A percentile compares a stretch with the other conserved stretches of the same genome.
These are phyloP conservation scores for Lactarius sp. DNA, from an alignment of 768 basidiomycete genomes.

Conservation along the genomic window DNA sequence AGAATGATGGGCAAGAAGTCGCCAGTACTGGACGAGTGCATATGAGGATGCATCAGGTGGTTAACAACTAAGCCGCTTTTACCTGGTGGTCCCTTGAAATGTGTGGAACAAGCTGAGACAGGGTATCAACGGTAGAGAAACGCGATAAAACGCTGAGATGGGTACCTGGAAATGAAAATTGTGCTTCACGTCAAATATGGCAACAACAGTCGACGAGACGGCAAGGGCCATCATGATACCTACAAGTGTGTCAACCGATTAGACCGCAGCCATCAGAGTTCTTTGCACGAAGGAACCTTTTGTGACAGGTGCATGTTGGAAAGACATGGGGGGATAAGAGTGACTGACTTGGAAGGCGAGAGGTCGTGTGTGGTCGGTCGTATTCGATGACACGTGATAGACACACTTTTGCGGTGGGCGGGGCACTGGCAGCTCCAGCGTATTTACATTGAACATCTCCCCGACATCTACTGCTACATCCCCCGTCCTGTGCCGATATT, in stretches of 20 bases:
- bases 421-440: not conserved
- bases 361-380: too few relatives aligned
- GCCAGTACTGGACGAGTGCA: conserved; percentile 68
- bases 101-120: conserved; percentile 70
- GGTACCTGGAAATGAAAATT: conserved; percentile 80
- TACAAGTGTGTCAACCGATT: conserved; percentile 31
- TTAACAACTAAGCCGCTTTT: conserved; percentile 24
- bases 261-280: conserved; percentile 1
- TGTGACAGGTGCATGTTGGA: conserved; percentile 77
- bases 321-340: conserved; percentile 49
- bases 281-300: conserved; percentile 48
- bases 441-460: not conserved
- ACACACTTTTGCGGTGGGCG: not conserved
- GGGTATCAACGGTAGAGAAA: not conserved
- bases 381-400: conserved; percentile 16
- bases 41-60: not conserved
- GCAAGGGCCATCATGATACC: conserved; percentile 74
- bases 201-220: conserved; percentile 64
- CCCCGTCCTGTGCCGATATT: conserved; percentile 30
- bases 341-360: too few relatives aligned
- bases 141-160: conserved; percentile 15
- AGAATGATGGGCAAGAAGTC: conserved; percentile 65
- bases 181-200: conserved; percentile 83
- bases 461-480: not conserved
- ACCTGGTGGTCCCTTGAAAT: conserved; percentile 89